phyloP scores from a whole-genome alignment of 176 grass and related monocot species.

The Oryza glaberrima region DNA sequence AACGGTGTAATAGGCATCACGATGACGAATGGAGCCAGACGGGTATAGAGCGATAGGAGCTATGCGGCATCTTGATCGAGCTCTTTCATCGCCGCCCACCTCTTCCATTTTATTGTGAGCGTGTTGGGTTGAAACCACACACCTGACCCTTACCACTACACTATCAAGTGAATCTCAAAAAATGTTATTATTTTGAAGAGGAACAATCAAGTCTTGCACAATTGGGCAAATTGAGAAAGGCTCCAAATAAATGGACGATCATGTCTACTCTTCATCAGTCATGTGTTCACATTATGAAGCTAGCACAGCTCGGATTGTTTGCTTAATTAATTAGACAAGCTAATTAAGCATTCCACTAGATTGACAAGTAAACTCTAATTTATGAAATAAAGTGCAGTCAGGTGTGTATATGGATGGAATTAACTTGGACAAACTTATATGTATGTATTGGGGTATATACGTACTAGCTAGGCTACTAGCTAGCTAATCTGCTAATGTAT shows the following conservation, averaged over 20 bases:
- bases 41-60: too few relatives aligned
- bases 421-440: not conserved
- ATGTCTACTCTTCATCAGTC: not conserved
- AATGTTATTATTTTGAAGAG: not conserved
- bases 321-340: not conserved
- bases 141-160: too few relatives aligned
- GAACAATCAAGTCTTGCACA: not conserved
- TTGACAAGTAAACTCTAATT: not conserved
- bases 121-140: too few relatives aligned
- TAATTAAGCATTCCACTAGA: not conserved
- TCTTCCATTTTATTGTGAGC: too few relatives aligned
- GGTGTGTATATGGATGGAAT: not conserved
- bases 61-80: too few relatives aligned
- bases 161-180: too few relatives aligned
- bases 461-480: too few relatives aligned
- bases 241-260: slow-evolving; percentile 4
- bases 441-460: too few relatives aligned
- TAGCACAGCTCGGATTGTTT: not conserved
- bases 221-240: not conserved
- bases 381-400: not conserved
- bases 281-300: slow-evolving; percentile 4
- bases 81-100: too few relatives aligned
- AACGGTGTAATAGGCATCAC: too few relatives aligned
- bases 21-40: too few relatives aligned
- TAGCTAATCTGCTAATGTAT: too few relatives aligned